Percentiles rank a stretch among this genome's conserved stretches.
These are phyloP conservation scores for Fonsecaea monophora DNA, from an alignment of 2,329 filamentous ascomycete species.

Conservation along the genomic window DNA sequence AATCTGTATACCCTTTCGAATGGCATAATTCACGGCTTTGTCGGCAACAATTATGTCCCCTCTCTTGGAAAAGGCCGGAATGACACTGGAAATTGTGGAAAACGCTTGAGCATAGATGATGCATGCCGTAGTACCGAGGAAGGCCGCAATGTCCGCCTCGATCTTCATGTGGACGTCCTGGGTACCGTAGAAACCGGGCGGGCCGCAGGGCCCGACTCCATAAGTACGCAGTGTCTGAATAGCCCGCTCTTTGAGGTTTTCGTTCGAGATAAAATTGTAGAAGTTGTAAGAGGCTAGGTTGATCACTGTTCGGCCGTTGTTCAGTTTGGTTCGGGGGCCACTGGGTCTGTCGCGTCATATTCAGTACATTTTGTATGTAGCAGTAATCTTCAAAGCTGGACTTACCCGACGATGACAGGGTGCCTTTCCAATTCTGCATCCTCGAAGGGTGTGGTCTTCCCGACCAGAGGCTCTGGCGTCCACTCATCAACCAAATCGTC, in stretches of 20 bases:
- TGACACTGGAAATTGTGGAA: conserved; percentile 94
- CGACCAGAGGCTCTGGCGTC: conserved; percentile 90
- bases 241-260: conserved; percentile 91
- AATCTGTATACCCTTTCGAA: conserved; percentile 92
- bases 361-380: conserved; percentile 12
- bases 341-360: conserved; percentile 67
- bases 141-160: conserved; percentile 89
- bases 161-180: conserved; percentile 98
- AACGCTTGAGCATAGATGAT: conserved; percentile 97
- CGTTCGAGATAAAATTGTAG: conserved; percentile 95
- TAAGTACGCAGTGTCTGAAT: conserved; percentile 93
- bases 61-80: conserved; percentile 94
- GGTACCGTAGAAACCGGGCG: conserved; percentile 96
- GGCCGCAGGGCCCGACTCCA: conserved; percentile 94
- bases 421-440: conserved; percentile 81
- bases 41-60: conserved; percentile 97
- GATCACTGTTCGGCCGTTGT: conserved; percentile 85
- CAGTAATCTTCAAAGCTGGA: conserved; percentile 1
- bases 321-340: conserved; percentile 86
- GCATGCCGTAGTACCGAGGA: conserved; percentile 83
- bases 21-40: conserved; percentile 88
- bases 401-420: conserved; percentile 85
- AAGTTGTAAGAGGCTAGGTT: conserved; percentile 97
- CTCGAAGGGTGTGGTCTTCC: conserved; percentile 75
- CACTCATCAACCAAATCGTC: conserved; percentile 97